phyloP scores from a whole-genome alignment of 2,329 filamentous ascomycete genomes.

The Pseudopyricularia javanii region DNA sequence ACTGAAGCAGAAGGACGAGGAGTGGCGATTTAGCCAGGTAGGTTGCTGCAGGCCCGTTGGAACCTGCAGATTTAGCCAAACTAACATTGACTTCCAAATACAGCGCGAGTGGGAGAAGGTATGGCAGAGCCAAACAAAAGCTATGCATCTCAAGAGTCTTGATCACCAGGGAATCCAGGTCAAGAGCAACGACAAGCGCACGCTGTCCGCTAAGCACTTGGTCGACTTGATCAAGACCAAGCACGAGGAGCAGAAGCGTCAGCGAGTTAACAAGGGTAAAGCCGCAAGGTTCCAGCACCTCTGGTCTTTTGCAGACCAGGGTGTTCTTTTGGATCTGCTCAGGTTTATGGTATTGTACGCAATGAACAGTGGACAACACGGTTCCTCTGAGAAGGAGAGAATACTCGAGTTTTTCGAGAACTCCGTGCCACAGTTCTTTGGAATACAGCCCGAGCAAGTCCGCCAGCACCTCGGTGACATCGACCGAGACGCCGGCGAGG shows the following conservation, averaged over 20 bases:
- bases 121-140: constrained; percentile 90
- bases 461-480: constrained; percentile 56
- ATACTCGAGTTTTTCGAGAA: constrained; percentile 65
- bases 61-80: too few species aligned
- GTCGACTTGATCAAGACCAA: constrained; percentile 85
- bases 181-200: constrained; percentile 81
- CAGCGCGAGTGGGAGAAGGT: constrained; percentile 97
- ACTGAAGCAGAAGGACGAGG: constrained; percentile 91
- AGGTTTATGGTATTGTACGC: constrained; percentile 53
- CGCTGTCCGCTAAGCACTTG: constrained; percentile 80
- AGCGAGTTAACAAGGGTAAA: constrained; percentile 49
- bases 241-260: constrained; percentile 77
- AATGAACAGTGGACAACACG: constrained; percentile 57
- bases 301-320: constrained; percentile 61
- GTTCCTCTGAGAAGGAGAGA: constrained; percentile 60
- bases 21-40: constrained; percentile 85
- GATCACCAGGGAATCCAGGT: constrained; percentile 92
- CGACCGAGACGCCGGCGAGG: constrained; percentile 58
- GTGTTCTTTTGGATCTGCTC: constrained; percentile 50
- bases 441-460: constrained; percentile 58
- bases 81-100: background rate
- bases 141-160: constrained; percentile 89
- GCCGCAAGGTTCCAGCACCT: constrained; percentile 60
- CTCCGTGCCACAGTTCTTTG: constrained; percentile 67
- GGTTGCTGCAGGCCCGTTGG: too few species aligned